Base-by-base conservation (phyloP, 345 rosid species). In the Abelmoschus esculentus region DNA sequence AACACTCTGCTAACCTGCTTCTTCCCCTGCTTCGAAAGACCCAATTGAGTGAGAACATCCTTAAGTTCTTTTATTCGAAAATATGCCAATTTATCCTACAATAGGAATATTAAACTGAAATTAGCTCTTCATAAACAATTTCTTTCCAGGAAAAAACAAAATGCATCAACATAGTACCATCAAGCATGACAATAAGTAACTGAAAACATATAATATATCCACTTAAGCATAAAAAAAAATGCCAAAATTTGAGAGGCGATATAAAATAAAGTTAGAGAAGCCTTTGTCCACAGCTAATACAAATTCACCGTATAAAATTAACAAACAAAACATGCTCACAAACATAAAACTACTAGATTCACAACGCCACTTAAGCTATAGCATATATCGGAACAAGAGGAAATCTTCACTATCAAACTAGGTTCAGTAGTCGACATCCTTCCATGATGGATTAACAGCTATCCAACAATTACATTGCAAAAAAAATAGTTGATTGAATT, bases 11-110 rank as follows among this genome's bases (percentile, higher is more conserved):
- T 44, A 68, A 90, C 99, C 96, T 91, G 98, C 74, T 91, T 95
- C 84, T 87, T 91, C 66, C 99, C 99, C 78, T 95, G 99, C 82
- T 95, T 95, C 55, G 99, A 87, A 71, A 91, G 96, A 61, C 96
- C 92, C 56, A 95, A 77, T 65, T 85, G 89, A 70, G 89, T 82
- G n/a, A 95, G 86, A 72, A 90, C 93, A 85, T 91, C 96, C 87
- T 95, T 95, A 44, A 95, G 96, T 86, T 95, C 99, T 78, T 86
- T 95, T 70, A 95, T 89, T 67, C 99, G 89, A 71, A 95, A 95
- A 76, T 83, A 83, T 9, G 87, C 80, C 81, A 95, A 78, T 56
- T 91, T 90, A 8, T 90, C 96, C 99, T 95, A 75, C 70, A 82
- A 61, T 32, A 66, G 59, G 13, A 59, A 29, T 67, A 38, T 44